Percentiles rank a stretch among this genome's conserved stretches.
These are phyloP conservation scores for Alternaria ethzedia DNA, from an alignment of 2,329 filamentous ascomycete genomes.

Conservation along the genomic window DNA sequence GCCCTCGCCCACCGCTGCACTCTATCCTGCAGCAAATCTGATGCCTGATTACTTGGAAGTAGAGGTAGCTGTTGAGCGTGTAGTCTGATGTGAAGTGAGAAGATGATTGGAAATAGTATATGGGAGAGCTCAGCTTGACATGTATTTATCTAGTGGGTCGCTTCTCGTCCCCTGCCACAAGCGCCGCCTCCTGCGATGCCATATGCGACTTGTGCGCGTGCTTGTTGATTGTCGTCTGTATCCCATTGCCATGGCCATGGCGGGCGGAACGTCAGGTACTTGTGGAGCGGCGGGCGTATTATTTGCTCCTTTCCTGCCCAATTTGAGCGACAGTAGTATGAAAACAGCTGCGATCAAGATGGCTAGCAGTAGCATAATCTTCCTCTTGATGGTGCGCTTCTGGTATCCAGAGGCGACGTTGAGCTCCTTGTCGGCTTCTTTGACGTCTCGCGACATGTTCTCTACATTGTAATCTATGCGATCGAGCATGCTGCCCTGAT, in stretches of 20 bases:
- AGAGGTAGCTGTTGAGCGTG: slow-evolving; percentile 15
- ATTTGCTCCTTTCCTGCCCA: slow-evolving; percentile 58
- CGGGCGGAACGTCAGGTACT: slow-evolving; percentile 28
- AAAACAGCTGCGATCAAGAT: slow-evolving; percentile 86
- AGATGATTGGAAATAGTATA: neutral
- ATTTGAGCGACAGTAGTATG: slow-evolving; percentile 82
- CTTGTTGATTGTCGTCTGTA: slow-evolving; percentile 22
- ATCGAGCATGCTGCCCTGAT: slow-evolving; percentile 60
- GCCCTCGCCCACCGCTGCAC: slow-evolving; percentile 43
- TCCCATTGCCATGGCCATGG: slow-evolving; percentile 11
- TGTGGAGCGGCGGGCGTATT: slow-evolving; percentile 20
- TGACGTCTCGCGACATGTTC: slow-evolving; percentile 90
- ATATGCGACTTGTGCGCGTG: slow-evolving; percentile 32
- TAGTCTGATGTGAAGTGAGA: neutral
- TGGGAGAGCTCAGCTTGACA: neutral
- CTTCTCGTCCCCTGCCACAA: slow-evolving; percentile 33
- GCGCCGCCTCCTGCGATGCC: slow-evolving; percentile 46
- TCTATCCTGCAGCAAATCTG: slow-evolving; percentile 33
- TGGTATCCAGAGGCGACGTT: slow-evolving; percentile 89
- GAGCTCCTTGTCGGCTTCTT: slow-evolving; percentile 90
- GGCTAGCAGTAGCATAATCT: slow-evolving; percentile 87
- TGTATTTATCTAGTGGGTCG: slow-evolving; percentile 7
- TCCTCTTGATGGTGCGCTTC: slow-evolving; percentile 84
- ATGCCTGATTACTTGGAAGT: slow-evolving; percentile 31
- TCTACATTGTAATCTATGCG: slow-evolving; percentile 86